These are phyloP conservation scores for Phytophthora syringae DNA, from an alignment of 352 stramenopile species.

Conservation along the genomic window DNA sequence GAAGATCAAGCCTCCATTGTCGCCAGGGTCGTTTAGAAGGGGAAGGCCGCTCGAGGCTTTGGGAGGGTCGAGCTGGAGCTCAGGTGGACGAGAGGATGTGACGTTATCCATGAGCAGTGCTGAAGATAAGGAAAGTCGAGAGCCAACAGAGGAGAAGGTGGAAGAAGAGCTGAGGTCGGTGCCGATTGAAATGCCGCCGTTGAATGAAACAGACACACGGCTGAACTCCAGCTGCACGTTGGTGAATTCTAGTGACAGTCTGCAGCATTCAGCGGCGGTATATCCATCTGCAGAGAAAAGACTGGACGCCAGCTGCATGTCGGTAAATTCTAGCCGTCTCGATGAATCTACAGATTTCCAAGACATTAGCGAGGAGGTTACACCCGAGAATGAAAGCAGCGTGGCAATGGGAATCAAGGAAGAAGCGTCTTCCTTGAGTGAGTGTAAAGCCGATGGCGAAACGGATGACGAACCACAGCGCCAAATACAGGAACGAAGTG, in stretches of 20 bases:
- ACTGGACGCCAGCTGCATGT: too few species aligned
- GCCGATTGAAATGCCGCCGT: background rate
- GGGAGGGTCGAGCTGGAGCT: slow-evolving; percentile 4
- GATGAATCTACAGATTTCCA: background rate
- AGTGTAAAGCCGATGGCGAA: slow-evolving; percentile 10
- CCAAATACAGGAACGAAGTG: background rate
- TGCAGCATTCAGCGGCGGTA: too few species aligned
- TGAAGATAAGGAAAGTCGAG: background rate
- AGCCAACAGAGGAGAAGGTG: background rate
- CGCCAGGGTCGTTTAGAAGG: slow-evolving; percentile 2
- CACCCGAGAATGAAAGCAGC: background rate
- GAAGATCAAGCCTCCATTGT: slow-evolving; percentile 23
- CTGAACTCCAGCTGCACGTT: slow-evolving; percentile 1
- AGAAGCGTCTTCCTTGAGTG: background rate
- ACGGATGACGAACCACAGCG: background rate
- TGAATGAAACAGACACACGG: background rate
- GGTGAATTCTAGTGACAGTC: background rate
- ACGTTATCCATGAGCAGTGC: background rate
- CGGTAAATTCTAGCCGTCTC: background rate
- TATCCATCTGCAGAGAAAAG: too few species aligned
- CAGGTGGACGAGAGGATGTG: background rate
- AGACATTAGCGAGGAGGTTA: background rate
- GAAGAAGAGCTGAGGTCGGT: background rate
- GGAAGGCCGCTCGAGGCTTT: background rate
- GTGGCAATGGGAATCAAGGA: background rate